phyloP scores from a whole-genome alignment of 179 eudicot species.

The Silene vulgaris region DNA sequence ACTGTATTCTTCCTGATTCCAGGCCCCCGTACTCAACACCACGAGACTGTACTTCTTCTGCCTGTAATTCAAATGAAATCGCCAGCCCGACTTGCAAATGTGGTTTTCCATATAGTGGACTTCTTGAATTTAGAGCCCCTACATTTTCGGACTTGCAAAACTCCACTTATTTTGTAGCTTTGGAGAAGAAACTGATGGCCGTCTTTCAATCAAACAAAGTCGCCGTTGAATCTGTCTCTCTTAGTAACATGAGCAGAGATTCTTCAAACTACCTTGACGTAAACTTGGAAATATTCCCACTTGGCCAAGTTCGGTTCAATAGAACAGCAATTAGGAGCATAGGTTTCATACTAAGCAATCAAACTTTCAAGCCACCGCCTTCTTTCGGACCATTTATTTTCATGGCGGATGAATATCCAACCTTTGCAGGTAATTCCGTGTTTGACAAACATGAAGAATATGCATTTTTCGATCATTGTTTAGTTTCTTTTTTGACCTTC shows the following conservation, averaged over 20 bases:
- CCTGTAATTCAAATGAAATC: constrained; percentile 43
- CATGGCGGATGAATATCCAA: constrained; percentile 29
- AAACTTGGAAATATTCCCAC: constrained; percentile 52
- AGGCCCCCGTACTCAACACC: constrained; percentile 49
- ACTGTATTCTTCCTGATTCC: constrained; percentile 42
- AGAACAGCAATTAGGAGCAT: constrained; percentile 43
- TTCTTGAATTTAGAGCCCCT: constrained; percentile 55
- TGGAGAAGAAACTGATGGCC: constrained; percentile 38
- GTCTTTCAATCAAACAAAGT: constrained; percentile 29
- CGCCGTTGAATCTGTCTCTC: constrained; percentile 68
- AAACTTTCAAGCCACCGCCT: constrained; percentile 57
- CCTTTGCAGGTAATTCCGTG: constrained; percentile 44
- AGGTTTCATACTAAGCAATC: constrained; percentile 56
- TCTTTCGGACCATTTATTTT: constrained; percentile 62
- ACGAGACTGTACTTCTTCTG: constrained; percentile 37
- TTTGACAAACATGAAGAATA: neutral
- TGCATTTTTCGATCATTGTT: neutral
- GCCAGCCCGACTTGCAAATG: constrained; percentile 76
- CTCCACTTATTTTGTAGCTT: constrained; percentile 32
- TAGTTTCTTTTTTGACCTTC: constrained; percentile 8
- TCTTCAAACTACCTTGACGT: constrained; percentile 43
- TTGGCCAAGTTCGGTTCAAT: constrained; percentile 45
- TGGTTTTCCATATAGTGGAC: constrained; percentile 61
- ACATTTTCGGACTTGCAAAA: constrained; percentile 60
- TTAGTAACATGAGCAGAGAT: constrained; percentile 50